These are phyloP conservation scores for Xylariaceae sp. DNA, from an alignment of 2,329 filamentous ascomycete genomes.

Conservation along the genomic window DNA sequence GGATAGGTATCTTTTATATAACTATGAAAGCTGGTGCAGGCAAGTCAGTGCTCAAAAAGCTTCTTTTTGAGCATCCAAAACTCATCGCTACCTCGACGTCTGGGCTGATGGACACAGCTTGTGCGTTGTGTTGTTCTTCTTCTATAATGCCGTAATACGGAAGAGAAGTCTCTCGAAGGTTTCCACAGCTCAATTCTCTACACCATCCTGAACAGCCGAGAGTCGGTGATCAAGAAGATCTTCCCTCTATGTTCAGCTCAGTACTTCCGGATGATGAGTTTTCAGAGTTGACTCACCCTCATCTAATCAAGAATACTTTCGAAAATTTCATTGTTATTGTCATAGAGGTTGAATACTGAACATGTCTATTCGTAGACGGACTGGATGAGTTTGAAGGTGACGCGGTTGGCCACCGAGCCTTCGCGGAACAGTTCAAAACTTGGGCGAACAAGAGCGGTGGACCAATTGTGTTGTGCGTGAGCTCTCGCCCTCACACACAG, in stretches of 20 bases:
- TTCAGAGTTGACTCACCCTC: neutral
- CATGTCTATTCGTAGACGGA: neutral
- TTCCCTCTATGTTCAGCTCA: neutral
- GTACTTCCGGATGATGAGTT: neutral
- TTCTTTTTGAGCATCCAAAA: neutral
- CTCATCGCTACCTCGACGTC: neutral
- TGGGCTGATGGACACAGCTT: neutral
- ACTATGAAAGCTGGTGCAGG: neutral
- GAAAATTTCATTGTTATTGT: neutral
- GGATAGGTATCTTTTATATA: neutral
- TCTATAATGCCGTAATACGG: neutral
- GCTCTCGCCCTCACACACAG: neutral
- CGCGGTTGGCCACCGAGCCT: neutral
- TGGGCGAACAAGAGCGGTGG: neutral
- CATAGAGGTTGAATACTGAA: neutral
- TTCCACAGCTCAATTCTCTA: neutral
- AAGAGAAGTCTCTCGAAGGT: neutral
- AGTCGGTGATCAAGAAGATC: neutral
- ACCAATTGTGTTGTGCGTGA: neutral
- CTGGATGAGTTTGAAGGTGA: neutral
- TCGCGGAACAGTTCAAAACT: neutral
- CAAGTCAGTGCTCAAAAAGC: neutral
- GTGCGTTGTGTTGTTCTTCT: neutral
- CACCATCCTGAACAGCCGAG: neutral
- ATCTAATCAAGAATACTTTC: neutral